Percentiles rank a stretch among this genome's conserved stretches.
Evolutionary conservation across 768 basidiomycete genomes (phyloP).

Genomic region (Lepiota venenata): DNA sequence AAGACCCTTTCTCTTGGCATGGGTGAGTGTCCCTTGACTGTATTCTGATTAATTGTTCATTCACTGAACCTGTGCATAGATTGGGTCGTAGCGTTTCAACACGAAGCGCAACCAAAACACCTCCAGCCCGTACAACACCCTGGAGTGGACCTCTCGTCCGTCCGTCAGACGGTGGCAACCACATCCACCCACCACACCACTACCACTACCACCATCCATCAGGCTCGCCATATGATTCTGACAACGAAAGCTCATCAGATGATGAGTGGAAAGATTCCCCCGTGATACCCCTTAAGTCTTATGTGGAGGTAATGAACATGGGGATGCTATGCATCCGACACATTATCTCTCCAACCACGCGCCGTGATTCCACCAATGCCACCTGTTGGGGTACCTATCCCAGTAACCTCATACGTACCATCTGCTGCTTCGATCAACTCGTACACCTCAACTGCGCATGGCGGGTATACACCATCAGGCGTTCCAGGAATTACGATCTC

Average conservation of each 20-base stretch:
- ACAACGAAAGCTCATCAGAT: slow-evolving; percentile 25
- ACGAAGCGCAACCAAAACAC: slow-evolving; percentile 22
- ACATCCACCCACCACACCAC: slow-evolving; percentile 14
- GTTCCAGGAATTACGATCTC: no score
- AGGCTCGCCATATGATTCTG: slow-evolving; percentile 20
- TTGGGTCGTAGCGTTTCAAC: slow-evolving; percentile 30
- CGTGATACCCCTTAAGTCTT: slow-evolving; percentile 30
- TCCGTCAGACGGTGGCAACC: slow-evolving; percentile 21
- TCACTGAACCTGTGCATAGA: background rate
- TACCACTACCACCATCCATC: no score
- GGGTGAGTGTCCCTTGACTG: slow-evolving; percentile 27
- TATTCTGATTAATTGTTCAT: background rate
- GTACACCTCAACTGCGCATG: no score
- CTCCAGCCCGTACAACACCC: slow-evolving; percentile 25
- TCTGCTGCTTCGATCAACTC: slow-evolving; percentile 6
- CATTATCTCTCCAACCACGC: no score
- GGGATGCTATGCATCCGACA: no score
- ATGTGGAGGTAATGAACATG: slow-evolving; percentile 22
- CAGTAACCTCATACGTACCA: background rate
- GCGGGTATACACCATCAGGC: no score
- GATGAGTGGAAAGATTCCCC: slow-evolving; percentile 29
- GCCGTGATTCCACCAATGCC: no score
- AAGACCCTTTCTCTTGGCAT: slow-evolving; percentile 36
- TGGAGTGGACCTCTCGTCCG: slow-evolving; percentile 40
- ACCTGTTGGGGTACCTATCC: no score